phyloP scores from a whole-genome alignment of 2,329 filamentous ascomycete species.

The Aspergillus pseudotamarii region DNA sequence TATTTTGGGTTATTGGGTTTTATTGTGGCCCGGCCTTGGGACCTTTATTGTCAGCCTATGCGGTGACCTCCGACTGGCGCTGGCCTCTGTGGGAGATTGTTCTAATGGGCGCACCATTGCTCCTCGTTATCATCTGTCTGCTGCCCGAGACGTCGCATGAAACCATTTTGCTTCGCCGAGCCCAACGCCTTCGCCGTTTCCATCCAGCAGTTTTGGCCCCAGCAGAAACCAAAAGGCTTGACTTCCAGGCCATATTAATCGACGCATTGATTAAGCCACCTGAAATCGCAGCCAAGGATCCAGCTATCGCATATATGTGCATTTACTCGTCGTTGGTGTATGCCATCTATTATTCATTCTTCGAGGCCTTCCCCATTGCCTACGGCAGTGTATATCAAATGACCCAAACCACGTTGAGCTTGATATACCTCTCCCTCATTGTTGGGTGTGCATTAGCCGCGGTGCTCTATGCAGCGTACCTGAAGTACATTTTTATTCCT shows the following conservation, averaged over 20 bases:
- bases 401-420: conserved; percentile 59
- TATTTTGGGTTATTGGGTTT: conserved; percentile 57
- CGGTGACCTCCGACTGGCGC: conserved; percentile 51
- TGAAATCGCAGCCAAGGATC: conserved; percentile 44
- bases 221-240: background rate
- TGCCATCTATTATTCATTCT: conserved; percentile 57
- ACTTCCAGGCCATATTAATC: background rate
- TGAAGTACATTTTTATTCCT: background rate
- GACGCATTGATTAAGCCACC: background rate
- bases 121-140: conserved; percentile 63
- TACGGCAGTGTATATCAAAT: conserved; percentile 64
- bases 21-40: conserved; percentile 60
- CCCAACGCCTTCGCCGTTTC: background rate
- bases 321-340: conserved; percentile 65
- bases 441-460: conserved; percentile 33
- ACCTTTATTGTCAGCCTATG: background rate
- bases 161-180: conserved; percentile 4
- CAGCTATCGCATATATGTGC: conserved; percentile 65
- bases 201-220: background rate
- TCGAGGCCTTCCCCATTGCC: conserved; percentile 68
- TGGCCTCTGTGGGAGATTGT: conserved; percentile 63
- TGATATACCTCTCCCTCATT: conserved; percentile 64
- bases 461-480: background rate
- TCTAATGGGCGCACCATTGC: conserved; percentile 62
- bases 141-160: conserved; percentile 49